Conservation (phyloP, 768 basidiomycete species). For the Amanita inopinata region DNA sequence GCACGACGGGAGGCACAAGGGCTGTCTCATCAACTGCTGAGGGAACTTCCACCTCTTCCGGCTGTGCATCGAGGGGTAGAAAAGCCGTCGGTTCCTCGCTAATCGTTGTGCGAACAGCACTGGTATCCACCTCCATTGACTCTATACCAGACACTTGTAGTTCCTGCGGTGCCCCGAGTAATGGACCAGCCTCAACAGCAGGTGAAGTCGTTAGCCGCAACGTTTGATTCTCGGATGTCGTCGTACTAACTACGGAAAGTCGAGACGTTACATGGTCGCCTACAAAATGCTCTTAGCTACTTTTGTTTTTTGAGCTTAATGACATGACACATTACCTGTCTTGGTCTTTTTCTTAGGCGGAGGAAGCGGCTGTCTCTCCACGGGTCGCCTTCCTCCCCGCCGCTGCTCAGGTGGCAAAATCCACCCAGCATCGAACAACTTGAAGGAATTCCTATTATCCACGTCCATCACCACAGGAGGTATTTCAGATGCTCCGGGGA, state of each 20-base stretch:
- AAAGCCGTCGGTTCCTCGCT: conserved; percentile 2
- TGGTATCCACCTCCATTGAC: conserved; percentile 8
- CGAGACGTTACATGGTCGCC: conserved; percentile 30
- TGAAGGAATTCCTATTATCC: conserved; percentile 65
- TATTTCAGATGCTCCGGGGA: conserved; percentile 21
- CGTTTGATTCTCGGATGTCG: conserved; percentile 36
- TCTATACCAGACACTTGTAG: conserved; percentile 9
- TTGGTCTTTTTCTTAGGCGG: conserved; percentile 50
- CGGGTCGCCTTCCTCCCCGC: conserved; percentile 44
- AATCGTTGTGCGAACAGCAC: conserved; percentile 8
- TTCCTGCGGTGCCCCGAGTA: conserved; percentile 9
- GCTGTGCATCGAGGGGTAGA: neutral
- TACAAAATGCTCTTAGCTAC: too few relatives aligned
- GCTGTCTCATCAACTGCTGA: neutral
- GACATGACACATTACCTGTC: conserved; percentile 25
- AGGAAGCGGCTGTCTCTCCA: conserved; percentile 34
- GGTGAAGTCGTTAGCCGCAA: conserved; percentile 16
- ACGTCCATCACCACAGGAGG: conserved; percentile 63
- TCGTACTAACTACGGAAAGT: conserved; percentile 37
- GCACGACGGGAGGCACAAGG: neutral
- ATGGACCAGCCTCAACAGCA: conserved; percentile 16
- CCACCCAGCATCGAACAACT: conserved; percentile 81
- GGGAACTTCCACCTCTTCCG: neutral
- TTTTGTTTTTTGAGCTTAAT: neutral
- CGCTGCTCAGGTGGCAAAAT: conserved; percentile 69